Evolutionary conservation across 805 yeast genomes (phyloP), one percentile per base, ranked within the genome.

Genomic region (Candida insectalens): DNA sequence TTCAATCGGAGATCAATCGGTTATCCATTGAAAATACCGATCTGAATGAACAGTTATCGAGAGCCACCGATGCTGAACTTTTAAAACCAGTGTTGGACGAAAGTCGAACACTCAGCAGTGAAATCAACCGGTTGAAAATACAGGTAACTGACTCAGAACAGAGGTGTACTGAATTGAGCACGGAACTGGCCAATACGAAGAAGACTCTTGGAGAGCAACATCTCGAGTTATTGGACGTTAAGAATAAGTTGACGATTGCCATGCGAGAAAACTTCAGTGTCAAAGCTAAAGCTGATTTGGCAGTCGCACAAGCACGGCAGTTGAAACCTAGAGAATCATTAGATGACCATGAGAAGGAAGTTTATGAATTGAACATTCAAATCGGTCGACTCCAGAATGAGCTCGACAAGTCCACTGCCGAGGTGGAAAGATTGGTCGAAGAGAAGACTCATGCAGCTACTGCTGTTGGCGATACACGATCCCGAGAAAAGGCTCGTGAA

Each of bases 311-410:
- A 5, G 6, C 6, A 16, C 6, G 10, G 19, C 8, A 9, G 19
- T 13, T 9, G 5, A 9, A n/a, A 6, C 9, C 5, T 7, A 12
- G 12, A 7, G 32, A 29, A 18, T 5, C 25, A 7, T 6, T 20
- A 5, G 32, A 29, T 20, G n/a, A 12, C n/a, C 12, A 20, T 5
- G 32, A 29, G 14, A 29, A 18, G 16, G 32, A 29, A 14, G 18
- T 29, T 6, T 29, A 18, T 15, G 10, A n/a, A 7, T 27, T 35
- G 19, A 35, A 23, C 3, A 10, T 15, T 8, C 15, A 30, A 10
- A 13, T 31, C 15, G 35, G 25, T 19, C 14, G 32, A 13, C 14
- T 31, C 10, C 16, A 31, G 19, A 5, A 9, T 16, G 28, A 27
- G 12, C 21, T 18, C n/a, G 22, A 14, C 13, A 16, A 19, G 3